These are phyloP conservation scores for Chondrostereum purpureum DNA, from an alignment of 1,284 basidiomycete genomes.

Conservation along the genomic window DNA sequence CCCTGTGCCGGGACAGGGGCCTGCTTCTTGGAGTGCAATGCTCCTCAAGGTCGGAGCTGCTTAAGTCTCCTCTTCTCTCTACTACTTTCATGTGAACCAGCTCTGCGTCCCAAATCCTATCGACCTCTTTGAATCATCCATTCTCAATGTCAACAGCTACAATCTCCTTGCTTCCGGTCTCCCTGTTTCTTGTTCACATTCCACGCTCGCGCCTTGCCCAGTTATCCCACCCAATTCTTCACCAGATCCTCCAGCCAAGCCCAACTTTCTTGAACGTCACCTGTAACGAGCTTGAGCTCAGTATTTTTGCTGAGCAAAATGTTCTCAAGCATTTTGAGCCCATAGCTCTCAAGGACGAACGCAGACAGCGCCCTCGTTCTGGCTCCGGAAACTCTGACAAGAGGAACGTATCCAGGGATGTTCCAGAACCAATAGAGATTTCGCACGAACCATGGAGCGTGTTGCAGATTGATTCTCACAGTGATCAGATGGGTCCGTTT, in stretches of 20 bases:
- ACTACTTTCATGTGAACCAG: too few relatives aligned
- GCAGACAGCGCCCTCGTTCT: constrained; percentile 33
- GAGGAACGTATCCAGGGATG: constrained; percentile 17
- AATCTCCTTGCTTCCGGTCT: constrained; percentile 61
- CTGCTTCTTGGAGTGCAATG: too few relatives aligned
- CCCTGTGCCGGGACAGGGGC: neutral
- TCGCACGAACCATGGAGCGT: constrained; percentile 69
- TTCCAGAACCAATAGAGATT: constrained; percentile 52
- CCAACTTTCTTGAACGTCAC: constrained; percentile 69
- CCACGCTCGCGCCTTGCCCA: constrained; percentile 56
- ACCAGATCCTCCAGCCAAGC: constrained; percentile 59
- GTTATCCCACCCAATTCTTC: constrained; percentile 56
- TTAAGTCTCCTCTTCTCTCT: too few relatives aligned
- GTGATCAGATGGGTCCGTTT: constrained; percentile 51
- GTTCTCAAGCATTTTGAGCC: constrained; percentile 53
- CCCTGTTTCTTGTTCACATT: constrained; percentile 65
- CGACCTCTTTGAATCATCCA: too few relatives aligned
- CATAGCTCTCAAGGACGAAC: constrained; percentile 53
- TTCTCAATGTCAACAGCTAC: constrained; percentile 38
- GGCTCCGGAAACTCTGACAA: constrained; percentile 26
- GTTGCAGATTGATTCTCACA: constrained; percentile 72
- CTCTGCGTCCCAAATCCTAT: too few relatives aligned
- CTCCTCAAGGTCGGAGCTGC: too few relatives aligned
- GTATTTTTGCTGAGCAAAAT: constrained; percentile 59
- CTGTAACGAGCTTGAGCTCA: constrained; percentile 69